Percentiles rank a stretch among this genome's conserved stretches.
phyloP scores from a whole-genome alignment of 371 early-diverging fungal species.

The Mortierella sp. region DNA sequence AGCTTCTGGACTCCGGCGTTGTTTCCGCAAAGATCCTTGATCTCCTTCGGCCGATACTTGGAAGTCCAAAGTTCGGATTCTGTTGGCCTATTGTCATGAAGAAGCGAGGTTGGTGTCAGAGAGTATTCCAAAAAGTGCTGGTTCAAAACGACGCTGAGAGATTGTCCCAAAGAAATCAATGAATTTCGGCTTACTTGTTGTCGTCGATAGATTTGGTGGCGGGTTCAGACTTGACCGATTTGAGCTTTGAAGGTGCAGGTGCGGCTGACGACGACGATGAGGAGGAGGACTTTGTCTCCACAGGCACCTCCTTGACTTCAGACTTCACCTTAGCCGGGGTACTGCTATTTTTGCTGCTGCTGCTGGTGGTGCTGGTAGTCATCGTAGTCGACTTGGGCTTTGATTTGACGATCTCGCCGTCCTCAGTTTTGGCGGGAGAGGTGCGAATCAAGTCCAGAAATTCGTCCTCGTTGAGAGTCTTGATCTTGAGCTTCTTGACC shows the following conservation, averaged over 20 bases:
- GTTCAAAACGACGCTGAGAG: neutral
- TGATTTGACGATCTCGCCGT: constrained; percentile 30
- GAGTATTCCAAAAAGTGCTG: too few species aligned
- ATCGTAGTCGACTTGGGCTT: constrained; percentile 34
- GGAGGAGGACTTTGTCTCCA: constrained; percentile 21
- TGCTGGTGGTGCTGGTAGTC: constrained; percentile 16
- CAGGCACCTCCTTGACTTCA: too few species aligned
- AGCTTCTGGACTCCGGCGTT: constrained; percentile 78
- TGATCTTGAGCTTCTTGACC: constrained; percentile 80
- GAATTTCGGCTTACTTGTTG: neutral
- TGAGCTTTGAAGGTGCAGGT: constrained; percentile 2
- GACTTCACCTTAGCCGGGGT: constrained; percentile 19
- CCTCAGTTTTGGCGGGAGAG: constrained; percentile 55
- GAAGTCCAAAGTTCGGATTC: constrained; percentile 91
- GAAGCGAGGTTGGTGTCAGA: neutral
- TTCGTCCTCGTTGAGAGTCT: constrained; percentile 90
- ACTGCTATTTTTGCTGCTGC: too few species aligned
- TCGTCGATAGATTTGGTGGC: neutral
- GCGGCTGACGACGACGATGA: neutral
- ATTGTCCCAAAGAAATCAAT: neutral
- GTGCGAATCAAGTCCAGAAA: constrained; percentile 87
- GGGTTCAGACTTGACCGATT: constrained; percentile 1
- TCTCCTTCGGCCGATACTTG: constrained; percentile 92
- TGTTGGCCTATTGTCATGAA: constrained; percentile 6
- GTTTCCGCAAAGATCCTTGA: constrained; percentile 96